Conservation (phyloP, 2,329 filamentous ascomycete species). For the Aspergillus unguis region DNA sequence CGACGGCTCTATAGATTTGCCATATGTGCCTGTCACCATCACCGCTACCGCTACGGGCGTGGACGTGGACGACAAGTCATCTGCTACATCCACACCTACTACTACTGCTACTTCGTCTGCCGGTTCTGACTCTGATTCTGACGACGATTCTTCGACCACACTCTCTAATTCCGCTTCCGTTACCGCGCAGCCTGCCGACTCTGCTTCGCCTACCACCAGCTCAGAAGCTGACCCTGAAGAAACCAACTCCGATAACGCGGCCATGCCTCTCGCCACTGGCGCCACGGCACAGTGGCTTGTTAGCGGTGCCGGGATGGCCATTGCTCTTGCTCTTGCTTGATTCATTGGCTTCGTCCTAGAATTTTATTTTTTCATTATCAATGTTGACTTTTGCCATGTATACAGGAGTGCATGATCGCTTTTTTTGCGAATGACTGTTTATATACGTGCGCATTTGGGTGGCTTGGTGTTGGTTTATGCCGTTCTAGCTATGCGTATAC, state of each 20-base stretch:
- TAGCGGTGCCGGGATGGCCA: slow-evolving; percentile 25
- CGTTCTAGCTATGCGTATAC: not conserved
- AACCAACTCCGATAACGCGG: slow-evolving; percentile 18
- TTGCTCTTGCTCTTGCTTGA: slow-evolving; percentile 28
- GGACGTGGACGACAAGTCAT: slow-evolving; percentile 8
- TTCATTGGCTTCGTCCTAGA: too few species aligned
- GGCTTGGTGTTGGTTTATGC: not conserved
- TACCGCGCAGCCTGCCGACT: slow-evolving; percentile 1
- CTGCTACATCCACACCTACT: slow-evolving; percentile 13
- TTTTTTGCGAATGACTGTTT: not conserved
- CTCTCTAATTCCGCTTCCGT: not conserved
- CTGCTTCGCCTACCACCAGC: slow-evolving; percentile 12
- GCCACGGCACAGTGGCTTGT: slow-evolving; percentile 23
- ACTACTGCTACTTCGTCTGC: slow-evolving; percentile 9
- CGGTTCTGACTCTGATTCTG: slow-evolving; percentile 5
- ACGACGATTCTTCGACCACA: not conserved
- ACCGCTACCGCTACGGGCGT: slow-evolving; percentile 22
- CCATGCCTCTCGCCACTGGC: slow-evolving; percentile 18
- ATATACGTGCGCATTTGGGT: not conserved
- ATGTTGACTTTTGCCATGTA: too few species aligned
- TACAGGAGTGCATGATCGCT: too few species aligned
- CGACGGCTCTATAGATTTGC: slow-evolving; percentile 5
- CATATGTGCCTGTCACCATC: slow-evolving; percentile 21
- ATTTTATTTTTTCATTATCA: too few species aligned
- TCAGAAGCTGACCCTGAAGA: slow-evolving; percentile 3